Evolutionary conservation across 768 basidiomycete species (phyloP).

Genomic region (Amanita muscaria): DNA sequence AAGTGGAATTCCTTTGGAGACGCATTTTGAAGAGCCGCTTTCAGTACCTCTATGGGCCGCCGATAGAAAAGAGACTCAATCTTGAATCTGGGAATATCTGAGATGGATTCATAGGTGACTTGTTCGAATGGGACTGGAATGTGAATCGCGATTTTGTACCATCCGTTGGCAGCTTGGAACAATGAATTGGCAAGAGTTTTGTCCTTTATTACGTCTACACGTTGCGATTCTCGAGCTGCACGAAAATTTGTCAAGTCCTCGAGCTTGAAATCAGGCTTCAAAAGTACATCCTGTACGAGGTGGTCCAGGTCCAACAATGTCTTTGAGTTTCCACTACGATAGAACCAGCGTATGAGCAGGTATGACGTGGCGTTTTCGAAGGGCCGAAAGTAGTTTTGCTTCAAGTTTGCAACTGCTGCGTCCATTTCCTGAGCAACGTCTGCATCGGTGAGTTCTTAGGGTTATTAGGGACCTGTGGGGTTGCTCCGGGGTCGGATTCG

Average conservation of each 20-base stretch:
- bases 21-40: constrained; percentile 14
- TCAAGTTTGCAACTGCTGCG: not conserved
- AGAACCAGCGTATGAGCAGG: constrained; percentile 5
- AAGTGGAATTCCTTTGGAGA: constrained; percentile 18
- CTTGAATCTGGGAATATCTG: constrained; percentile 10
- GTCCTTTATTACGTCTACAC: constrained; percentile 11
- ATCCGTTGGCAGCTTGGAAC: constrained; percentile 9
- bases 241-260: constrained; percentile 15
- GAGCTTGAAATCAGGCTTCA: constrained; percentile 14
- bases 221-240: constrained; percentile 12
- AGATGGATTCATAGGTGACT: constrained; percentile 6
- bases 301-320: not conserved
- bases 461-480: no score
- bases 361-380: not conserved
- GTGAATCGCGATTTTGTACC: constrained; percentile 8
- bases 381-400: not conserved
- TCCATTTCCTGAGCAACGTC: no score
- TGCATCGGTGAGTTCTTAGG: no score
- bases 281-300: constrained; percentile 17
- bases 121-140: constrained; percentile 24
- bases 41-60: constrained; percentile 17
- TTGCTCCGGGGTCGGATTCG: no score
- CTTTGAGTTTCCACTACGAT: constrained; percentile 8
- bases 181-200: constrained; percentile 9
- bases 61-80: constrained; percentile 22